These are phyloP conservation scores for Pyricularia sp. DNA, from an alignment of 2,329 filamentous ascomycete genomes.

Conservation along the genomic window DNA sequence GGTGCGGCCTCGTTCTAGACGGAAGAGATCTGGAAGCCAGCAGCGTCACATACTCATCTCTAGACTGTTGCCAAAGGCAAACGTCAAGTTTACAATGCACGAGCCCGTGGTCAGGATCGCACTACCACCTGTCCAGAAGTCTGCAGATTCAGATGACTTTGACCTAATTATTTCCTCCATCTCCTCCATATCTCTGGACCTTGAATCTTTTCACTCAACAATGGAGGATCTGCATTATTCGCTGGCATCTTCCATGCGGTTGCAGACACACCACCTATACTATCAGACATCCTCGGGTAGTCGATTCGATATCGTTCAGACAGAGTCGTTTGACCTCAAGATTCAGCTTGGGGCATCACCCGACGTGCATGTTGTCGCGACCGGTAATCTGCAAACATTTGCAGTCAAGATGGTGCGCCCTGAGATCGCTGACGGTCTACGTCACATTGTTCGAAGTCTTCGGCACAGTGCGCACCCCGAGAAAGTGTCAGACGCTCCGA, in stretches of 20 bases:
- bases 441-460: slow-evolving; percentile 82
- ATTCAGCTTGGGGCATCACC: slow-evolving; percentile 76
- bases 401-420: slow-evolving; percentile 82
- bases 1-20: slow-evolving; percentile 46
- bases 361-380: slow-evolving; percentile 72
- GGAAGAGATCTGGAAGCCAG: slow-evolving; percentile 16
- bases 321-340: slow-evolving; percentile 81
- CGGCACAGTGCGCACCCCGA: slow-evolving; percentile 59
- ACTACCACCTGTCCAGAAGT: slow-evolving; percentile 65
- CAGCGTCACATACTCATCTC: slow-evolving; percentile 67
- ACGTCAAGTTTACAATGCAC: slow-evolving; percentile 91
- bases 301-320: slow-evolving; percentile 79
- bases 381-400: slow-evolving; percentile 75
- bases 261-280: slow-evolving; percentile 83
- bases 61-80: slow-evolving; percentile 85
- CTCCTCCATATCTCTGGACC: slow-evolving; percentile 84
- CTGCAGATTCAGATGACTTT: slow-evolving; percentile 66
- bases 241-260: slow-evolving; percentile 68
- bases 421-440: slow-evolving; percentile 86
- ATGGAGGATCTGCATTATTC: slow-evolving; percentile 82
- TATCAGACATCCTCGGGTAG: slow-evolving; percentile 82
- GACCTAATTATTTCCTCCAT: slow-evolving; percentile 93
- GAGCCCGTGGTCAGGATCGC: slow-evolving; percentile 90
- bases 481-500: slow-evolving; percentile 38
- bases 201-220: slow-evolving; percentile 90